Evolutionary conservation across 2,329 filamentous ascomycete genomes (phyloP), one percentile per base, ranked within the genome.

Genomic region (Aureobasidium zeae): DNA sequence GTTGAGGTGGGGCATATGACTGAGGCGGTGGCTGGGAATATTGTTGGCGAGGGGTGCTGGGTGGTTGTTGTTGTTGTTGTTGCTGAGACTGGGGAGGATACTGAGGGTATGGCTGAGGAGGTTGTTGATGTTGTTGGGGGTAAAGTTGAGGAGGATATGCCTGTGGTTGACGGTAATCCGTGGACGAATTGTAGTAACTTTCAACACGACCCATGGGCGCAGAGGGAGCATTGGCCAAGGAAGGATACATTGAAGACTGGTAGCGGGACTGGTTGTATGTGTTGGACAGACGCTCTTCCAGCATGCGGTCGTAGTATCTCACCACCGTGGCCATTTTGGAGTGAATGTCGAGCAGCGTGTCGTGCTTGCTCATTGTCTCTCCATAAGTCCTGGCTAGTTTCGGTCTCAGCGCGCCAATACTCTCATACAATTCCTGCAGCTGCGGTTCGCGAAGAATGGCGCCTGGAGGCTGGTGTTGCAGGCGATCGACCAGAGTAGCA

Each of bases 351-450:
- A 96, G 75, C 8, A 98, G 72, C 0, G 89, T 91, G 61, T 98
- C 88, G 63, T 96, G 91, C 64, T 98, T 98, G 75, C 91, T 96
- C 91, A 98, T 96, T 0, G 91, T 95, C 67, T 98, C 91, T 44
- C 91, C 91, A 59, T 96, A 95, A 0, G 89, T 95, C 46, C 91
- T 77, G 4, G 91, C 91, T 44, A 98, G 71, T 63, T 98, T 98
- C 1, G 91, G 91, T 37, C 91, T 77, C 50, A 98, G 68, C 12
- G 86, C 75, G n/a, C 89, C 87, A 55, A 98, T 96, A 55, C 88
- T 93, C 58, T 96, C 91, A 60, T 98, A 98, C 4, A 98, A 71
- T 64, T 98, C 91, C 63, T 98, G 91, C 38, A 98, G 95, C 60
- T 96, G 91, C 2, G 91, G 91, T 57, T 98, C 91, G 36, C 91